Conservation (phyloP, 169 alveolate genomes). For the Besnoitia besnoiti region DNA sequence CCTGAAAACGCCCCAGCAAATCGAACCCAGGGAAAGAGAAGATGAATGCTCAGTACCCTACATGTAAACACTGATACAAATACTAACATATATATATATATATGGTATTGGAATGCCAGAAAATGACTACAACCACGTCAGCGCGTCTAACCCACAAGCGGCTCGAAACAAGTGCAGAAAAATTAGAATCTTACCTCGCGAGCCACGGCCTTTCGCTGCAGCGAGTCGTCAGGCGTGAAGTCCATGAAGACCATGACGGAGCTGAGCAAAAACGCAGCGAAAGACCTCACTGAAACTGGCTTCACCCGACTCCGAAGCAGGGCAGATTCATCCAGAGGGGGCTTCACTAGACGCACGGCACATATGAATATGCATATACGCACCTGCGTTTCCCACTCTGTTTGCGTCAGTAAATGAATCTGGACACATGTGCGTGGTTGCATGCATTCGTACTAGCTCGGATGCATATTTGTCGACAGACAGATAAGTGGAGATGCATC, state of each 20-base stretch:
- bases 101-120: not conserved
- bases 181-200: slow-evolving; percentile 41
- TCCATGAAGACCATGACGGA: slow-evolving; percentile 50
- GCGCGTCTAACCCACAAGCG: no score
- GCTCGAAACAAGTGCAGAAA: no score
- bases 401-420: no score
- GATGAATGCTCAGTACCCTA: not conserved
- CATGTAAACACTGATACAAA: not conserved
- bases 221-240: slow-evolving; percentile 43
- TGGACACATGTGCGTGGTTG: not conserved
- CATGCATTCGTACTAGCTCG: not conserved
- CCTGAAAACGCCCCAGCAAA: not conserved
- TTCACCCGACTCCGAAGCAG: no score
- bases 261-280: not conserved
- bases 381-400: no score
- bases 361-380: no score
- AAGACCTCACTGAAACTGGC: no score
- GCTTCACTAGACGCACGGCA: no score
- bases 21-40: not conserved
- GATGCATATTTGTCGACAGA: not conserved
- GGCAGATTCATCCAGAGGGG: no score
- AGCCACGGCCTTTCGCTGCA: slow-evolving; percentile 63
- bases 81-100: not conserved
- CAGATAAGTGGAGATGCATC: not conserved
- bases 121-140: slow-evolving; percentile 20